Percentiles rank a stretch among this genome's conserved stretches.
These are phyloP conservation scores for Chrysochromulina parva DNA, from an alignment of 78 protist species.

Conservation along the genomic window DNA sequence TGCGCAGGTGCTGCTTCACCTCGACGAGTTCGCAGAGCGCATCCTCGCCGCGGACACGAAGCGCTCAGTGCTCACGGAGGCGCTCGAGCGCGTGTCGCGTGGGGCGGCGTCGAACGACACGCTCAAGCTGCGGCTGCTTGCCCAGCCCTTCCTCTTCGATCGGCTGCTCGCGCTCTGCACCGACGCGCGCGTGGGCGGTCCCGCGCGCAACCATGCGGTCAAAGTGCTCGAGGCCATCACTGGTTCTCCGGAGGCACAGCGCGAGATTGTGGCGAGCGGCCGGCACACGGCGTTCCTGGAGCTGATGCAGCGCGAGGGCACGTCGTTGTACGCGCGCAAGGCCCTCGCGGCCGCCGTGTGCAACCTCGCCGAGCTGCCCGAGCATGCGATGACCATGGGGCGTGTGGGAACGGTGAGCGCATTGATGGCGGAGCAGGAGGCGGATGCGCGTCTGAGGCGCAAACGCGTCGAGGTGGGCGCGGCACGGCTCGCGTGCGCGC, in stretches of 20 bases:
- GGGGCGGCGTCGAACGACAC: background rate
- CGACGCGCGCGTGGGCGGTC: background rate
- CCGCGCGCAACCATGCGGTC: background rate
- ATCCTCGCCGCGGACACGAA: background rate
- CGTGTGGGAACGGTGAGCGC: background rate
- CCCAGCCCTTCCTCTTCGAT: background rate
- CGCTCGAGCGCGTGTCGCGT: background rate
- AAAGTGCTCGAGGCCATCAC: background rate
- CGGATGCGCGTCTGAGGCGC: background rate
- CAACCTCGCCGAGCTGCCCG: background rate
- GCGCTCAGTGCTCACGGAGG: background rate
- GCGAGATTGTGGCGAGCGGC: too few species aligned
- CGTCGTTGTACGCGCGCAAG: background rate
- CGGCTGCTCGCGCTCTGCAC: background rate
- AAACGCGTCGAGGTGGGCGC: background rate
- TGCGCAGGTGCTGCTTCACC: background rate
- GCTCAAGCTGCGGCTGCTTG: background rate
- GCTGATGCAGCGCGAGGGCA: background rate
- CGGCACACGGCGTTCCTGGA: too few species aligned
- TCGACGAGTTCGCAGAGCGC: background rate
- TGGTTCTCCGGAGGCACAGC: too few species aligned
- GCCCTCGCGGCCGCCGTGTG: background rate
- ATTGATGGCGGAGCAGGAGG: background rate
- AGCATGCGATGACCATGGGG: background rate
- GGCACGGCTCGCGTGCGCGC: background rate